These are phyloP conservation scores for Sistotremastrum suecicum DNA, from an alignment of 768 basidiomycete genomes.

Conservation along the genomic window DNA sequence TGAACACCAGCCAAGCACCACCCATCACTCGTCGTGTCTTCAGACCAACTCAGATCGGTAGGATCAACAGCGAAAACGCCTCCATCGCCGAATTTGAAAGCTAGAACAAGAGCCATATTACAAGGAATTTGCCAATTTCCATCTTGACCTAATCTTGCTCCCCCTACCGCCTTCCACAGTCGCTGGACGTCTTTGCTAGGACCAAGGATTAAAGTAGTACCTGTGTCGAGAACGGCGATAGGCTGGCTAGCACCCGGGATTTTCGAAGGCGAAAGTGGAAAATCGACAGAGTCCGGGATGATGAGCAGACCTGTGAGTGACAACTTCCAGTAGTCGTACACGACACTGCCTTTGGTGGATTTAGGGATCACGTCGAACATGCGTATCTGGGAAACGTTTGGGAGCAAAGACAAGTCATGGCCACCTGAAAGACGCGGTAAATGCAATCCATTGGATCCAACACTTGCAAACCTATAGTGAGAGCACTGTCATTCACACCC, in stretches of 20 bases:
- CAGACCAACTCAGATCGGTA: slow-evolving; percentile 36
- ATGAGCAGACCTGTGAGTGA: slow-evolving; percentile 31
- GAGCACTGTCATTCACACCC: slow-evolving; percentile 8
- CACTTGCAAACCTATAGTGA: no score
- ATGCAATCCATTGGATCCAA: background rate
- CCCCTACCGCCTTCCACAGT: slow-evolving; percentile 36
- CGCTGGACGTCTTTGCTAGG: slow-evolving; percentile 36
- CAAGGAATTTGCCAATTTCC: slow-evolving; percentile 38
- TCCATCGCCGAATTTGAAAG: slow-evolving; percentile 29
- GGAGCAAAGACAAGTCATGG: slow-evolving; percentile 25
- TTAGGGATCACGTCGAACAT: background rate
- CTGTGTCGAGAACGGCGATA: slow-evolving; percentile 50
- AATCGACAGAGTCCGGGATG: slow-evolving; percentile 18
- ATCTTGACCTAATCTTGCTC: slow-evolving; percentile 20
- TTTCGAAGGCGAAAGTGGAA: slow-evolving; percentile 31
- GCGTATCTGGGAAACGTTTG: slow-evolving; percentile 12
- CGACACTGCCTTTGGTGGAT: slow-evolving; percentile 10
- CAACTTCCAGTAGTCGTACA: slow-evolving; percentile 47
- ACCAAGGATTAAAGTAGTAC: slow-evolving; percentile 42
- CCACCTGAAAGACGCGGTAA: slow-evolving; percentile 29
- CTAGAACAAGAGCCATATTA: slow-evolving; percentile 30
- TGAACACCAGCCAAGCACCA: slow-evolving; percentile 50
- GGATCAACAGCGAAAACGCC: slow-evolving; percentile 31
- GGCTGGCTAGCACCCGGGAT: slow-evolving; percentile 25
- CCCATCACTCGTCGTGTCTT: slow-evolving; percentile 22